Percentiles rank a stretch among this genome's conserved stretches.
phyloP scores from a whole-genome alignment of 108 stramenopile species.

The Skeletonema grethae region DNA sequence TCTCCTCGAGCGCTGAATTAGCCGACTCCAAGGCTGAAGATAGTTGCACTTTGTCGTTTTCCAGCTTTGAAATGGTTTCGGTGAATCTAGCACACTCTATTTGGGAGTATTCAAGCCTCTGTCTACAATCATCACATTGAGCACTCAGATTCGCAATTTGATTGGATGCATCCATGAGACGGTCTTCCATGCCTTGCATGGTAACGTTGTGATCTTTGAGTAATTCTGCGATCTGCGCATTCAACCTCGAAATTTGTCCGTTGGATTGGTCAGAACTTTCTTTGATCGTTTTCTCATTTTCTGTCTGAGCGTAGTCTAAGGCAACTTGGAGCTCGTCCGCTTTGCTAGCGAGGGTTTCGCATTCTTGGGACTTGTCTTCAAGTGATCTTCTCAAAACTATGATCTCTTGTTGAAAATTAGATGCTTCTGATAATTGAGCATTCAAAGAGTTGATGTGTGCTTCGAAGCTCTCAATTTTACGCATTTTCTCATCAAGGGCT shows the following conservation, averaged over 20 bases:
- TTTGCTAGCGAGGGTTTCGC: conserved; percentile 3
- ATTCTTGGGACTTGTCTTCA: conserved; percentile 26
- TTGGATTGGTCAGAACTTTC: conserved; percentile 11
- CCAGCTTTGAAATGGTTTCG: conserved; percentile 25
- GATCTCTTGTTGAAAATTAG: conserved; percentile 21
- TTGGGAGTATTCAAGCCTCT: conserved; percentile 24
- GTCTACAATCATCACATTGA: conserved; percentile 23
- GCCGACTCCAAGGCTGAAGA: conserved; percentile 22
- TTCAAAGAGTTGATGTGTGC: conserved; percentile 22
- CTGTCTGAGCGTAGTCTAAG: conserved; percentile 16
- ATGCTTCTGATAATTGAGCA: conserved; percentile 9
- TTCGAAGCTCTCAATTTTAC: conserved; percentile 10
- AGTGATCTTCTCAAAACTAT: conserved; percentile 8
- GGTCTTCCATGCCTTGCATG: conserved; percentile 30
- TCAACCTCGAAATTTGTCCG: conserved; percentile 32
- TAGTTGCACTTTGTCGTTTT: conserved; percentile 34
- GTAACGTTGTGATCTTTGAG: conserved; percentile 31
- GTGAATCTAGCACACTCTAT: conserved; percentile 24
- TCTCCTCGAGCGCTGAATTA: conserved; percentile 5
- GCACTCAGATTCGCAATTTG: conserved; percentile 12
- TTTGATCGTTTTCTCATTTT: neutral
- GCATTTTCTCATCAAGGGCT: conserved; percentile 18
- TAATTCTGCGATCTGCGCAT: conserved; percentile 30
- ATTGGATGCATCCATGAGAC: conserved; percentile 19
- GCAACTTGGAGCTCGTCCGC: conserved; percentile 25